phyloP scores from a whole-genome alignment of 345 rosid genomes.

The Pelargonium nanum region DNA sequence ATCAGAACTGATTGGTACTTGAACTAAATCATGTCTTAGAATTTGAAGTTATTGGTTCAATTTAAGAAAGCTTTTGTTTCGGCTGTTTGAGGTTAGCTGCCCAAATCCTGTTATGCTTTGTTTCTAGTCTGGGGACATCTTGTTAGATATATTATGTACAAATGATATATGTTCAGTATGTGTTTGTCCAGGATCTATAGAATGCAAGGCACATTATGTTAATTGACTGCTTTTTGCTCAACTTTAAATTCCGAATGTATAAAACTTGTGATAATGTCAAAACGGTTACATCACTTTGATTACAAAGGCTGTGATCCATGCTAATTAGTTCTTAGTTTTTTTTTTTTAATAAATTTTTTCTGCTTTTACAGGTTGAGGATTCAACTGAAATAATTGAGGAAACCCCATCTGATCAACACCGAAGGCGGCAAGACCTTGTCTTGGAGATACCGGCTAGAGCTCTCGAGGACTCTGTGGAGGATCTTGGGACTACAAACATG shows the following conservation, averaged over 20 bases:
- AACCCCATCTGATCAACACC: constrained; percentile 15
- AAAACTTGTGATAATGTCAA: not conserved
- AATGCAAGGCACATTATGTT: not conserved
- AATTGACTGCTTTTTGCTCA: not conserved
- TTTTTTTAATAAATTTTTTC: too few species aligned
- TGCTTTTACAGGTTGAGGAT: constrained; percentile 29
- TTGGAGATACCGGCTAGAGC: constrained; percentile 37
- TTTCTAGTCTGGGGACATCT: too few species aligned
- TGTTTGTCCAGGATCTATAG: not conserved
- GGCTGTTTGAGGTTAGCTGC: too few species aligned
- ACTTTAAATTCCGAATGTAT: not conserved
- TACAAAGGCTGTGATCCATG: not conserved
- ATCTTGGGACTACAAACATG: constrained; percentile 26
- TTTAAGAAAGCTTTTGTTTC: not conserved
- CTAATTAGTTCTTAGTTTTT: not conserved
- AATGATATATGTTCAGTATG: not conserved
- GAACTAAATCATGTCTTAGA: too few species aligned
- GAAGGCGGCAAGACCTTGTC: constrained; percentile 24
- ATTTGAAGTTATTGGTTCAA: not conserved
- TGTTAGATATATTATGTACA: too few species aligned
- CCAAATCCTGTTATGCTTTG: too few species aligned
- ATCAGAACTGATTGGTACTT: not conserved
- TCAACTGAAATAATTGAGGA: constrained; percentile 67
- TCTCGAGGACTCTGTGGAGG: constrained; percentile 31
- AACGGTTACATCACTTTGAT: not conserved